phyloP scores from a whole-genome alignment of 2,329 filamentous ascomycete genomes.

The Leptosphaerulina australis region DNA sequence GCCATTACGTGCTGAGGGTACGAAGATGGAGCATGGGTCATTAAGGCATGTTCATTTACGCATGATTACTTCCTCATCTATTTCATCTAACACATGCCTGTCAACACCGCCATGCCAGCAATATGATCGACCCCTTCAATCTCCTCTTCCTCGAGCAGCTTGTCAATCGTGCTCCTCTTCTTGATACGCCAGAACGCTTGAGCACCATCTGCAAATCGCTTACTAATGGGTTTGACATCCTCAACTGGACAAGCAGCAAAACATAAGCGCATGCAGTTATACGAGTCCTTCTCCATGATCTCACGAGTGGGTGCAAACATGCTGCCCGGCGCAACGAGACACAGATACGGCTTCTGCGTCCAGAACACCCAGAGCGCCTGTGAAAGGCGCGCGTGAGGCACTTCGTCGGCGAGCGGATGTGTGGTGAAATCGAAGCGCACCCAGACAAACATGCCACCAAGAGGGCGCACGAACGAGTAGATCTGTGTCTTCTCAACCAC shows the following conservation, averaged over 20 bases:
- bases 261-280: conserved; percentile 77
- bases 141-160: conserved; percentile 56
- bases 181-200: conserved; percentile 79
- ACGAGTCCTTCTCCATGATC: conserved; percentile 64
- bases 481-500: conserved; percentile 76
- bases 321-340: conserved; percentile 71
- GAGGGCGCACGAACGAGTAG: conserved; percentile 78
- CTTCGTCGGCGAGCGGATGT: conserved; percentile 69
- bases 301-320: conserved; percentile 74
- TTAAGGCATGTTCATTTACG: too few species aligned
- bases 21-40: too few species aligned
- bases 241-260: conserved; percentile 83
- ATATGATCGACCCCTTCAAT: conserved; percentile 21
- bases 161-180: conserved; percentile 68
- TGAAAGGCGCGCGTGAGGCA: conserved; percentile 64
- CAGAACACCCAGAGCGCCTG: conserved; percentile 73
- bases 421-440: conserved; percentile 71
- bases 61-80: too few species aligned
- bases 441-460: conserved; percentile 94
- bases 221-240: conserved; percentile 66
- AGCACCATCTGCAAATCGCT: conserved; percentile 71
- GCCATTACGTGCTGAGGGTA: too few species aligned
- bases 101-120: conserved; percentile 38
- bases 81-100: conserved; percentile 36
- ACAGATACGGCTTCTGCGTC: conserved; percentile 70